These are phyloP conservation scores for Candida awuae DNA, from an alignment of 805 yeast species.

Conservation along the genomic window DNA sequence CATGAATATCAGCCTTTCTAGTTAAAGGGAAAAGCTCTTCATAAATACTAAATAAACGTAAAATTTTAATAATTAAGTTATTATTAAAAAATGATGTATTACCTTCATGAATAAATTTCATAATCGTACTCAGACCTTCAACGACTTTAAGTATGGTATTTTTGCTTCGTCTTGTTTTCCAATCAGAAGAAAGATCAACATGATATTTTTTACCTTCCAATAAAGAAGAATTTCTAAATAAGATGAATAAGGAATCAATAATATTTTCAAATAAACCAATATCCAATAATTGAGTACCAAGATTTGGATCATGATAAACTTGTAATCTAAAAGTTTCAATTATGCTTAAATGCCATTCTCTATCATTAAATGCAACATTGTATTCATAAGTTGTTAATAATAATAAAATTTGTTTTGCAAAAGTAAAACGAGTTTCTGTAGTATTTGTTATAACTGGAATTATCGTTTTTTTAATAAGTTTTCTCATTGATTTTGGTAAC, in stretches of 20 bases:
- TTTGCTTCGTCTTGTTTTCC: slow-evolving; percentile 12
- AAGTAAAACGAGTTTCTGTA: slow-evolving; percentile 35
- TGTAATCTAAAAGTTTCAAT: slow-evolving; percentile 26
- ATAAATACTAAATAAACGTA: slow-evolving; percentile 43
- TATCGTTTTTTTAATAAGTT: slow-evolving; percentile 38
- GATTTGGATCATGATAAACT: slow-evolving; percentile 26
- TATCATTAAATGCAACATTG: slow-evolving; percentile 37
- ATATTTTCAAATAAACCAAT: slow-evolving; percentile 35
- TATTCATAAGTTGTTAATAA: slow-evolving; percentile 45
- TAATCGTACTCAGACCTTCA: slow-evolving; percentile 18
- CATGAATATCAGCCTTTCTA: slow-evolving; percentile 64
- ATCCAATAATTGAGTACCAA: slow-evolving; percentile 34
- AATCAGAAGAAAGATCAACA: slow-evolving; percentile 5
- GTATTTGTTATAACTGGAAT: slow-evolving; percentile 52
- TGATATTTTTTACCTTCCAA: slow-evolving; percentile 10
- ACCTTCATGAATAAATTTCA: slow-evolving; percentile 23
- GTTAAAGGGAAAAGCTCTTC: slow-evolving; percentile 50
- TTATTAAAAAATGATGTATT: slow-evolving; percentile 15
- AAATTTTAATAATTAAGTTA: slow-evolving; percentile 30
- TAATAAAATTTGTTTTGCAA: slow-evolving; percentile 46
- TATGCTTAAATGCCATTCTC: slow-evolving; percentile 39
- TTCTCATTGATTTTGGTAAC: slow-evolving; percentile 45
- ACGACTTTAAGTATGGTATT: slow-evolving; percentile 7
- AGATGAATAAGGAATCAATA: slow-evolving; percentile 27
- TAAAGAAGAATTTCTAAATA: slow-evolving; percentile 4